Evolutionary conservation across 805 yeast species (phyloP), one percentile per base, ranked within the genome.

Genomic region (Cyberlindnera maclurae): DNA sequence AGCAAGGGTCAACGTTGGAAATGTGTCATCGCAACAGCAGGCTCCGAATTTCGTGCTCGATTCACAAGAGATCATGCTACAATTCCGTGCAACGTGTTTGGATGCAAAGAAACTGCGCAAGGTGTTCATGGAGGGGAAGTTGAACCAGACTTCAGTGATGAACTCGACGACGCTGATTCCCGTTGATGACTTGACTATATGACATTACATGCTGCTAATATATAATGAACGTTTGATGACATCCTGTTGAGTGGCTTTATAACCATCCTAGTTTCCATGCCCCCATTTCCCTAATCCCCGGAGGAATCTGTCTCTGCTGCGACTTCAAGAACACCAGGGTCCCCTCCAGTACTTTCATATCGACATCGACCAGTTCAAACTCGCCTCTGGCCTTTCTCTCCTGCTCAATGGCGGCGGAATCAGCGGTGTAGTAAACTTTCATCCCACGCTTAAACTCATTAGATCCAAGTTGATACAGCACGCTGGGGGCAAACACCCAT

Each of bases 41-140:
- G 40, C 44, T 22, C 54, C 63, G n/a, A 58, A 52, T 29, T 47
- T 48, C 20, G 52, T 73, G 16, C 55, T 79, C 34, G 87, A 82
- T 52, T 78, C 90, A 0, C 90, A 83, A 51, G 67, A 73, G 42
- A 77, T 86, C 35, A 82, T 84, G 87, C 54, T 79, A 45, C 71
- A 73, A 32, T 84, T 86, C 55, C 67, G 80, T 45, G 66, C 71
- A 5, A 69, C 75, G 3, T 86, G 95, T 60, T 63, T 69, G 28
- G 69, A 76, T 47, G 66, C 65, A 32, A 63, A 55, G 2, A 63
- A 62, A 29, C 60, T 86, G 46, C 58, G 74, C 32, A 58, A 58
- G 29, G 59, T 82, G 1, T 82, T 84, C 49, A 51, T 70, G 22
- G 79, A 75, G 44, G 90, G 88, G 0, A 73, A 71, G 43, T 52